Base-by-base conservation (phyloP, 495 filamentous ascomycete species). In the Viridothelium virens region DNA sequence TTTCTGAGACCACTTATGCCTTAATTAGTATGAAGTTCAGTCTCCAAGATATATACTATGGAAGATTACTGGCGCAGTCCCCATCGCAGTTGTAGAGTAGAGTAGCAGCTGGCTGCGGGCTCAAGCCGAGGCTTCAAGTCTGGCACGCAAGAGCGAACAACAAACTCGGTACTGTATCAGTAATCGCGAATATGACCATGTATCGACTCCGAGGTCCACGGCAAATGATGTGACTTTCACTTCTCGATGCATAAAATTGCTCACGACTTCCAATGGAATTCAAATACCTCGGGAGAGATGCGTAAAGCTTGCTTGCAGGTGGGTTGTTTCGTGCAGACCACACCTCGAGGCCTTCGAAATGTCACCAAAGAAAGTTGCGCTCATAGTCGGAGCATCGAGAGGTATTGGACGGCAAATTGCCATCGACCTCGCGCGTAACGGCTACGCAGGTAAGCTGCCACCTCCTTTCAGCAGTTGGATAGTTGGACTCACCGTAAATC, bases 321-420 rank as follows among this genome's bases (percentile, higher is more conserved):
- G 3, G 25, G n/a, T 31, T 33, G 1, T 66, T 12, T 62, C 31
- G 48, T 38, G 48, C 18, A 56, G 38, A 71, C 53, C n/a, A 75
- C 75, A 72, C 41, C 71, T n/a, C 64, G 63, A 18, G 18, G 38
- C 36, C 18, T 59, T 9, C 5, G 14, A 33, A 34, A 34, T 59
- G 18, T 36, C 31, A 6, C 18, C 7, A 33, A 73, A 76, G 36
- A 76, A 77, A 38, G 86, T 91, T 2, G 89, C 89, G 7, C 77
- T 92, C 2, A 79, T 92, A 18, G 79, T 92, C 41, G 89, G 89
- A 34, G 90, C 86, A 0, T 91, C 89, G 0, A 77, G 90, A 39
- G 90, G 90, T 16, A 93, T 94, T 63, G 90, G 90, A 16, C 80
- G 90, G 34, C 89, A 92, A 70, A 79, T 94, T 39, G 89, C 90